A percentile compares a stretch with the other conserved stretches of the same genome.
These are phyloP conservation scores for Candida freyschussii DNA, from an alignment of 1,139 yeast species.

Conservation along the genomic window DNA sequence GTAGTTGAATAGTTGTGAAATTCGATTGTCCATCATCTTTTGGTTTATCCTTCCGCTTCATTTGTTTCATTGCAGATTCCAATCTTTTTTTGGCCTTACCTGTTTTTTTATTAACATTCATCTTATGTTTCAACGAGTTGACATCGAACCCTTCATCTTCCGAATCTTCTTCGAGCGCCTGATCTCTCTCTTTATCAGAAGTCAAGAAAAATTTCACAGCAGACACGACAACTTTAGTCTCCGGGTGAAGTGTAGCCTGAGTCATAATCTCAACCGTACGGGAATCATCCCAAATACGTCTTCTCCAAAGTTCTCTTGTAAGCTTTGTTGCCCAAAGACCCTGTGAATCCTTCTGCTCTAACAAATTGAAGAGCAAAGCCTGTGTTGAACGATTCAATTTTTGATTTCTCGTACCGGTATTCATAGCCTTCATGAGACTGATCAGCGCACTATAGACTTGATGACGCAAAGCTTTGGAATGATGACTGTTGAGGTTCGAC, in stretches of 20 bases:
- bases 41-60: slow-evolving; percentile 57
- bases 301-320: slow-evolving; percentile 93
- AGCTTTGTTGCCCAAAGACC: slow-evolving; percentile 96
- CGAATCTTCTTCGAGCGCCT: slow-evolving; percentile 64
- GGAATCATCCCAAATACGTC: slow-evolving; percentile 97
- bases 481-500: slow-evolving; percentile 54
- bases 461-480: slow-evolving; percentile 76
- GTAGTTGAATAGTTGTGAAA: slow-evolving; percentile 87
- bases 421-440: slow-evolving; percentile 72
- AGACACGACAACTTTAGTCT: slow-evolving; percentile 80
- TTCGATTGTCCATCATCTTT: slow-evolving; percentile 70
- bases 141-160: slow-evolving; percentile 73
- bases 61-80: slow-evolving; percentile 61
- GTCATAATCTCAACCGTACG: slow-evolving; percentile 96
- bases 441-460: slow-evolving; percentile 79
- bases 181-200: slow-evolving; percentile 94
- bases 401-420: slow-evolving; percentile 81
- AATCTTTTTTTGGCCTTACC: slow-evolving; percentile 75
- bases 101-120: slow-evolving; percentile 79
- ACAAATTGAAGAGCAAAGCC: slow-evolving; percentile 78
- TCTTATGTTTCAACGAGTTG: slow-evolving; percentile 67
- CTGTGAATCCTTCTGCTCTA: slow-evolving; percentile 72
- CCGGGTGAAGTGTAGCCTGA: slow-evolving; percentile 86
- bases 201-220: slow-evolving; percentile 91
- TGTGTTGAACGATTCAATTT: slow-evolving; percentile 86